phyloP scores from a whole-genome alignment of 176 grass and related monocot genomes.

The Carex pumila region DNA sequence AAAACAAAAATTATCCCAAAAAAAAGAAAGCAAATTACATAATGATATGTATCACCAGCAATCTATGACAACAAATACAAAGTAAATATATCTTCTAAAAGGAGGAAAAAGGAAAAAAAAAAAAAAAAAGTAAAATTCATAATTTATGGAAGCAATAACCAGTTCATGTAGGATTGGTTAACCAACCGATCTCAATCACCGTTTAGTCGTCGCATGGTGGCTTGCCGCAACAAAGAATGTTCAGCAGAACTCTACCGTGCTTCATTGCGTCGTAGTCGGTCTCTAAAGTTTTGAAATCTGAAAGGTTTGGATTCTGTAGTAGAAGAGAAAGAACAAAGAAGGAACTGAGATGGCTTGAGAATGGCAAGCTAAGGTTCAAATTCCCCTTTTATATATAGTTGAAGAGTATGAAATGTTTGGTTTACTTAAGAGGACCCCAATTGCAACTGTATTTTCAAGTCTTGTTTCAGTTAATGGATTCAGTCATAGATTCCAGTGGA shows the following conservation, averaged over 20 bases:
- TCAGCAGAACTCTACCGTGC: background rate
- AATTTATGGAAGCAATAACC: too few relatives aligned
- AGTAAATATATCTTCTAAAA: too few relatives aligned
- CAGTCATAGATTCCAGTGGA: background rate
- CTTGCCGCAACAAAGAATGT: constrained; percentile 5
- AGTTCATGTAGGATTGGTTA: too few relatives aligned
- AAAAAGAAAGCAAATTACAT: too few relatives aligned
- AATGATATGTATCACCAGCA: too few relatives aligned
- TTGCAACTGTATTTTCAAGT: background rate
- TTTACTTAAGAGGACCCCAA: background rate
- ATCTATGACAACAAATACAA: too few relatives aligned
- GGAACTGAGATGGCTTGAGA: background rate
- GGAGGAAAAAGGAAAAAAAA: too few relatives aligned
- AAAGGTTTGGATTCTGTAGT: background rate
- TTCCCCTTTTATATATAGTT: background rate
- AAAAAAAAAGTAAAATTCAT: too few relatives aligned
- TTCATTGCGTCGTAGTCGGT: background rate
- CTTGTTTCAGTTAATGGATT: background rate
- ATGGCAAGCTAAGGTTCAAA: background rate
- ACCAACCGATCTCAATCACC: background rate
- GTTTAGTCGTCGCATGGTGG: background rate
- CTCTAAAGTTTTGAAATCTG: background rate
- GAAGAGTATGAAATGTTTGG: background rate
- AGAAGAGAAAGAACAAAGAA: background rate
- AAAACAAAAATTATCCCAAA: too few relatives aligned